Conservation (phyloP, 805 yeast species). For the Myxozyma udenii region DNA sequence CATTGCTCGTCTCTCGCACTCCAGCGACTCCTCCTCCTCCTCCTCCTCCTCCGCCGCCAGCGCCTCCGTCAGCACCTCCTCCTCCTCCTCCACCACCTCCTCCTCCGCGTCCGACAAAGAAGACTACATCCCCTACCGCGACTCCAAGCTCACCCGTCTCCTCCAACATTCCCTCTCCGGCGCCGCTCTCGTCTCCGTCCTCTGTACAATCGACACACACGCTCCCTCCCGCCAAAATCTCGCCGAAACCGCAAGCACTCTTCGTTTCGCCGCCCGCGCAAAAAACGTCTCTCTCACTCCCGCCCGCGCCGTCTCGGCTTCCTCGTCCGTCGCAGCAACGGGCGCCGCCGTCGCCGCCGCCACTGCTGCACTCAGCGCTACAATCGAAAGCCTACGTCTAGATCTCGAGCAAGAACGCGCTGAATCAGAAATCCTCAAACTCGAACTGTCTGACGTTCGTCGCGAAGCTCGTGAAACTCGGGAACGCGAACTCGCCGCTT, state of each 20-base stretch:
- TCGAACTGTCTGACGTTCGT: conserved; percentile 35
- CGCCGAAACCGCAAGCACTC: conserved; percentile 81
- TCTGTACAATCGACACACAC: conserved; percentile 65
- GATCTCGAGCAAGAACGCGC: conserved; percentile 61
- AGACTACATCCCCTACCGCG: conserved; percentile 83
- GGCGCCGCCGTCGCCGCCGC: conserved; percentile 45
- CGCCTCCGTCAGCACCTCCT: neutral
- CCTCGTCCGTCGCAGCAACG: conserved; percentile 26
- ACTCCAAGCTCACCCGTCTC: conserved; percentile 84
- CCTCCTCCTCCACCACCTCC: neutral
- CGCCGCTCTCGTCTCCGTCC: conserved; percentile 71
- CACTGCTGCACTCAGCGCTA: conserved; percentile 32
- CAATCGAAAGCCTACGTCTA: conserved; percentile 54
- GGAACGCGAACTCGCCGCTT: conserved; percentile 6
- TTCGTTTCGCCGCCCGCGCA: conserved; percentile 90
- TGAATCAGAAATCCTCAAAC: conserved; percentile 45
- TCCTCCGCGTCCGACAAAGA: conserved; percentile 11
- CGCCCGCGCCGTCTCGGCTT: conserved; percentile 40
- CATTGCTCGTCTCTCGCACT: conserved; percentile 67
- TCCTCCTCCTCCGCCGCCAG: neutral
- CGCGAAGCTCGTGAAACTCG: conserved; percentile 11
- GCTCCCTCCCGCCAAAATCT: conserved; percentile 58
- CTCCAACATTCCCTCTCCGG: conserved; percentile 92
- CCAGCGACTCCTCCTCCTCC: conserved; percentile 36
- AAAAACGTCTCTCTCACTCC: conserved; percentile 76